phyloP scores from a whole-genome alignment of 768 basidiomycete species.

The Hydnum rufescens region DNA sequence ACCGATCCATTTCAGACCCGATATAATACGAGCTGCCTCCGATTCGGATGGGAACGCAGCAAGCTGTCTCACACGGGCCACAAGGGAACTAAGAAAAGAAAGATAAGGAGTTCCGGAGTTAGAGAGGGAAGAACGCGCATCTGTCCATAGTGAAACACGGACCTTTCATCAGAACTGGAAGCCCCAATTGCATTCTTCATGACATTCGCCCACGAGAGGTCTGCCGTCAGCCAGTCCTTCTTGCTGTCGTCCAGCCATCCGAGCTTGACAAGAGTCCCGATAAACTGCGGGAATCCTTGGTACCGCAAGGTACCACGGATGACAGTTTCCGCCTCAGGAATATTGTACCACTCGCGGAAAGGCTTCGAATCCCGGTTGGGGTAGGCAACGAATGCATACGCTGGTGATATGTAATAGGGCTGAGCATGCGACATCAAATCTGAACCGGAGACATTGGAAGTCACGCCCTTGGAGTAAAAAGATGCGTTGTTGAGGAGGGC shows the following conservation, averaged over 20 bases:
- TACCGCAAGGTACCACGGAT: conserved; percentile 87
- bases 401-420: conserved; percentile 88
- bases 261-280: conserved; percentile 66
- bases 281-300: conserved; percentile 93
- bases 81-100: conserved; percentile 34
- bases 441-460: conserved; percentile 46
- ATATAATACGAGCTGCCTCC: conserved; percentile 61
- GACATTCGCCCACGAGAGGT: conserved; percentile 67
- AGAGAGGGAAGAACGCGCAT: background rate
- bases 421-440: conserved; percentile 82
- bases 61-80: conserved; percentile 48
- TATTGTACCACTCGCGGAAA: conserved; percentile 80
- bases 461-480: conserved; percentile 47
- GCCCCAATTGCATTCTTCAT: conserved; percentile 57
- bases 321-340: conserved; percentile 84
- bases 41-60: conserved; percentile 50
- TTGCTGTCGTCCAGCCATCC: conserved; percentile 64
- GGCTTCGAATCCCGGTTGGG: conserved; percentile 88
- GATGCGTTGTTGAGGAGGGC: conserved; percentile 83
- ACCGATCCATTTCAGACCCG: conserved; percentile 86
- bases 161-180: conserved; percentile 50
- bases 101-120: background rate
- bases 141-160: conserved; percentile 9
- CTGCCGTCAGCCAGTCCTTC: conserved; percentile 59
- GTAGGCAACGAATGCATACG: conserved; percentile 90